Evolutionary conservation across 164 flowering plant species (phyloP).

Genomic region (Vitis rotundifolia): DNA sequence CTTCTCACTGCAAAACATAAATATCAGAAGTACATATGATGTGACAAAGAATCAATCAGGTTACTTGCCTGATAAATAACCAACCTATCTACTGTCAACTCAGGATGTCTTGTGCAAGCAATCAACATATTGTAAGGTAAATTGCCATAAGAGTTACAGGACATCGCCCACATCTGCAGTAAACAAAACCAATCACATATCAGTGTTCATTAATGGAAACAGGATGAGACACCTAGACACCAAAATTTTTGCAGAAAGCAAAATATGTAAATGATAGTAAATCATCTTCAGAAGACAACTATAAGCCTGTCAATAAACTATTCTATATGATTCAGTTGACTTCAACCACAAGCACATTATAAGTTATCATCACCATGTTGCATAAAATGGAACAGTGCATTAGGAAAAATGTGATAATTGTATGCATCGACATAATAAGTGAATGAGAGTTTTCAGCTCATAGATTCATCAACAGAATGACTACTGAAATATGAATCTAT

Average conservation of each 20-base stretch:
- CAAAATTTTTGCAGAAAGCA: too few relatives aligned
- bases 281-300: not conserved
- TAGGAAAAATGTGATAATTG: too few relatives aligned
- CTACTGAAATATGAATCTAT: not conserved
- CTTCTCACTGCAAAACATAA: slow-evolving; percentile 57
- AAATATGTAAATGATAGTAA: not conserved
- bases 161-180: slow-evolving; percentile 60
- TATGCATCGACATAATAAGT: too few relatives aligned
- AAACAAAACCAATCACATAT: slow-evolving; percentile 8
- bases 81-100: slow-evolving; percentile 73
- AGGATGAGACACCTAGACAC: not conserved
- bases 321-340: too few relatives aligned
- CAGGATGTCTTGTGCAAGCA: slow-evolving; percentile 47
- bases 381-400: too few relatives aligned
- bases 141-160: slow-evolving; percentile 40
- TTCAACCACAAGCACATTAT: too few relatives aligned
- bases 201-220: slow-evolving; percentile 6
- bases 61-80: slow-evolving; percentile 3
- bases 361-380: too few relatives aligned
- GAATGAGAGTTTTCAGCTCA: not conserved
- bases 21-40: not conserved
- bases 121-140: slow-evolving; percentile 48
- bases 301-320: too few relatives aligned
- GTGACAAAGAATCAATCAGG: slow-evolving; percentile 3
- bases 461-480: not conserved